Evolutionary conservation across 2,329 filamentous ascomycete genomes (phyloP), one percentile per base, ranked within the genome.

Genomic region (Leptographium wingfieldii): DNA sequence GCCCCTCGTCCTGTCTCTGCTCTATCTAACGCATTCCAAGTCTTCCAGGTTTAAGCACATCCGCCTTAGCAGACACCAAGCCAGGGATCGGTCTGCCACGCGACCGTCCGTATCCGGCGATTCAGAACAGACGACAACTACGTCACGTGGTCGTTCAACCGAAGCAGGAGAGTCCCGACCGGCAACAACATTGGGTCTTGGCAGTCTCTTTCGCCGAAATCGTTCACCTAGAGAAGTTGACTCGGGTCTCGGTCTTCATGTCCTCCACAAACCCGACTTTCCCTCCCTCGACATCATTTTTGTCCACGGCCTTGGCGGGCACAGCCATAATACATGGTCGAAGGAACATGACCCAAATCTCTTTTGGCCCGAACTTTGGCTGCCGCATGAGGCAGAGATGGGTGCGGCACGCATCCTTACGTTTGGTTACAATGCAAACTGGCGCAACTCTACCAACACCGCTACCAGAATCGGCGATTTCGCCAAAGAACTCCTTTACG

Each of bases 401-500:
- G 59, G 55, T 2, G 59, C 57, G 1, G 64, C 66, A 0, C 62
- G 65, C 5, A 65, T 68, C 31, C 43, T 67, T 5, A 65, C 66
- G 0, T 67, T 65, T 51, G 67, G 67, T 4, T 68, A 68, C 55
- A 67, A 68, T 57, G 63, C 67, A 1, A 48, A 66, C 54, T 65
- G 65, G 29, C 25, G 10, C 6, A 35, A 35, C 49, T 53, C 46
- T 7, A 31, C 46, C n/a, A 57, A 48, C 27, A 19, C 27, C 5
- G 9, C 6, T 3, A 2, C 35, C 1, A 19, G 10, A 29, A 52
- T 58, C 19, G 16, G 11, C 10, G 46, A 58, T 27, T 49, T 60
- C 19, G 58, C 59, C 12, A 55, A 55, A 19, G 19, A 27, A 10
- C 54, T 59, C 29, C 59, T 61, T 10, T 31, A 40, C 14, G 25